Base-by-base conservation (phyloP, 2,329 filamentous ascomycete species). In the Thelonectria blattea region DNA sequence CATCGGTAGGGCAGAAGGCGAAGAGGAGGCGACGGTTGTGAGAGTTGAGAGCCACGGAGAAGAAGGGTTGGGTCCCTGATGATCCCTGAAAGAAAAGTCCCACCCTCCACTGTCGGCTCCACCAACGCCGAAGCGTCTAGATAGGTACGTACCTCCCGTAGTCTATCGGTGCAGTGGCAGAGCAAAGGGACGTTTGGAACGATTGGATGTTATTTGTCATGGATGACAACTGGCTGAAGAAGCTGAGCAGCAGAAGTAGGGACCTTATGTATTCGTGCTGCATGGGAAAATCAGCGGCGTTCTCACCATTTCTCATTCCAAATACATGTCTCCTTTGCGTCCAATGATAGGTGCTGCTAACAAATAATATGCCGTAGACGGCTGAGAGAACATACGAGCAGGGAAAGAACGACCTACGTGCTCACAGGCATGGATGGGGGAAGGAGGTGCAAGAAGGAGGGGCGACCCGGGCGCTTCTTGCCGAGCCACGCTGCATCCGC, bases 401-500 rank as follows among this genome's bases (percentile, higher is more conserved):
- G 27, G 45, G 45, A 27, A 27, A 30, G 45, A 47, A 14, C 45
- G 24, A 22, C 34, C 11, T 37, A 12, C 34, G 12, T 9, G 34
- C 12, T 14, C 34, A n/a, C n/a, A n/a, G n/a, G n/a, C n/a, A 37
- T 37, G 34, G 34, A 11, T 37, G 15, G 11, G 7, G 34, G 34
- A 37, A 32, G 15, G 47, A 34, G 22, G 22, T 32, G 46, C 5
- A 32, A 7, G 22, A 37, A 37, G 30, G 47, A 49, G 47, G 30
- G 47, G 47, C 17, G 27, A 34, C 47, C 47, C 54, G 54, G 54
- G 48, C 54, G 37, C 48, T 27, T 49, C 54, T 56, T 56, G 54
- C 54, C 54, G 54, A 56, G 54, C 54, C 54, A 56, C 54, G 49
- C 46, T 50, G 47, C 34, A 37, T 37, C 34, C 34, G 11, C 34